Percentiles rank a stretch among this genome's conserved stretches.
phyloP scores from a whole-genome alignment of 2,329 filamentous ascomycete species.

The Lachnellula suecica region DNA sequence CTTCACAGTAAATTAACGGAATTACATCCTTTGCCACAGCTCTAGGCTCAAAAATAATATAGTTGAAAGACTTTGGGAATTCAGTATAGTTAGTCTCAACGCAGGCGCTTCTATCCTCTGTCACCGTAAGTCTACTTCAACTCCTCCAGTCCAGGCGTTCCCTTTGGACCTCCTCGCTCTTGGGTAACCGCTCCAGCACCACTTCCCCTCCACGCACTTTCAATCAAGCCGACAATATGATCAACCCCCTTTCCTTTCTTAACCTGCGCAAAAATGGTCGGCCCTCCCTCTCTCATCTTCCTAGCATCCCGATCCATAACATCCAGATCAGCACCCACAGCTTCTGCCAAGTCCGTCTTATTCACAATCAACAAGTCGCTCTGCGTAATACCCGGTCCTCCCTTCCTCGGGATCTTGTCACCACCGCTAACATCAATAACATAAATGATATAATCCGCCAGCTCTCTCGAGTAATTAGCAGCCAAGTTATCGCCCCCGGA shows the following conservation, averaged over 20 bases:
- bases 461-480: slow-evolving; percentile 91
- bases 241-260: slow-evolving; percentile 85
- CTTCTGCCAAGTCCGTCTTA: slow-evolving; percentile 92
- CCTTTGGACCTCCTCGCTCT: slow-evolving; percentile 54
- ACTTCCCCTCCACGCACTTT: slow-evolving; percentile 90
- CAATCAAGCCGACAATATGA: slow-evolving; percentile 82
- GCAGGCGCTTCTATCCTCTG: too few species aligned
- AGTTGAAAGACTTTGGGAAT: too few species aligned
- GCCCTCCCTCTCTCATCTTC: slow-evolving; percentile 93
- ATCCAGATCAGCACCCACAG: slow-evolving; percentile 82
- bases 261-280: slow-evolving; percentile 96
- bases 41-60: too few species aligned
- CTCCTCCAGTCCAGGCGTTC: slow-evolving; percentile 55
- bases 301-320: slow-evolving; percentile 95
- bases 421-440: slow-evolving; percentile 96
- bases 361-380: slow-evolving; percentile 93
- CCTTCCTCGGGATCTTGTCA: slow-evolving; percentile 95
- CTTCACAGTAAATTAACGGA: too few species aligned
- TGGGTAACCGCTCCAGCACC: slow-evolving; percentile 67
- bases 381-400: slow-evolving; percentile 95
- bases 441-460: slow-evolving; percentile 98
- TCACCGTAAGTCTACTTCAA: slow-evolving; percentile 36
- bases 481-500: slow-evolving; percentile 95
- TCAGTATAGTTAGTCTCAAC: too few species aligned
- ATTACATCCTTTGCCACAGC: too few species aligned